phyloP scores from a whole-genome alignment of 2,329 filamentous ascomycete species.

The Colletotrichum eremochloae region DNA sequence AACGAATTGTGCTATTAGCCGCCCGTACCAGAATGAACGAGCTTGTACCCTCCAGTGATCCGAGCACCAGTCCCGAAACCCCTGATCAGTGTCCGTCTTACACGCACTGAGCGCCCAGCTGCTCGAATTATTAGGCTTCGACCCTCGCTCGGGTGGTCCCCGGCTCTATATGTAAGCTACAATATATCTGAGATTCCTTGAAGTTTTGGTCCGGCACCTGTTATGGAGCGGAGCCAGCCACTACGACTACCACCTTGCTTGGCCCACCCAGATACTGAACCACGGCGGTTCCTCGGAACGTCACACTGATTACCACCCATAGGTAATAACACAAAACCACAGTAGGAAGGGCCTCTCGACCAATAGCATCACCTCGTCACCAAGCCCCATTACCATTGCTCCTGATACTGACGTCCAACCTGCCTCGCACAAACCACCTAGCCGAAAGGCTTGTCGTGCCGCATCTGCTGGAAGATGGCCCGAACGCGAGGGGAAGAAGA shows the following conservation, averaged over 20 bases:
- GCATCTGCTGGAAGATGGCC: not conserved
- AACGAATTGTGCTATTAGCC: not conserved
- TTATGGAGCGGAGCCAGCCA: not conserved
- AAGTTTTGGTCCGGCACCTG: not conserved
- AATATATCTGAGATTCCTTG: conserved; percentile 2
- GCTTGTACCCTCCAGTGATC: conserved; percentile 20
- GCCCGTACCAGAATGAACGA: not conserved
- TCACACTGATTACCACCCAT: not conserved
- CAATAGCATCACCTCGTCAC: not conserved
- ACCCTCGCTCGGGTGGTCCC: conserved; percentile 29
- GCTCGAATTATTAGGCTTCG: not conserved
- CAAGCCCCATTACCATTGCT: not conserved
- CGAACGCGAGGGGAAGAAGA: not conserved
- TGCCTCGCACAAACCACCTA: not conserved
- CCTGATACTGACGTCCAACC: not conserved
- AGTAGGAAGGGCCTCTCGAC: not conserved
- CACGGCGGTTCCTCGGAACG: not conserved
- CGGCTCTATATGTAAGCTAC: not conserved
- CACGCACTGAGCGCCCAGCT: not conserved
- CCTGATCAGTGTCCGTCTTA: conserved; percentile 32
- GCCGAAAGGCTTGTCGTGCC: not conserved
- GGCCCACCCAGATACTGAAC: not conserved
- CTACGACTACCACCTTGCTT: not conserved
- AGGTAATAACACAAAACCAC: not conserved
- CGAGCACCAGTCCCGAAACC: conserved; percentile 33